Percentiles rank a stretch among this genome's conserved stretches.
Evolutionary conservation across 1,284 basidiomycete genomes (phyloP).

Genomic region (Thelephora terrestris): DNA sequence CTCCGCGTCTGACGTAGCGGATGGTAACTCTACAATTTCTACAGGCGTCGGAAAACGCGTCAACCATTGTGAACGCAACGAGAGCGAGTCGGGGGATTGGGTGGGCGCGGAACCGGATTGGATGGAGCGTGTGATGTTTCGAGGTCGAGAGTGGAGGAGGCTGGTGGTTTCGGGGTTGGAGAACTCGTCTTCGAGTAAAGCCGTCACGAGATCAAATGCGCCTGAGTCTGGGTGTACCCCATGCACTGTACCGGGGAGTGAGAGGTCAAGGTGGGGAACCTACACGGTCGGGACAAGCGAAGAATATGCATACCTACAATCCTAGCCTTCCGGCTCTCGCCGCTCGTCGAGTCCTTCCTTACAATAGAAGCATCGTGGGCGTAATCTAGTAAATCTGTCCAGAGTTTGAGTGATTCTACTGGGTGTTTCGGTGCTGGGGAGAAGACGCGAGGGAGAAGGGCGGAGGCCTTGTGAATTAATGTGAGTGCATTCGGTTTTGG

Average conservation of each 20-base stretch:
- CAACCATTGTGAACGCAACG: conserved; percentile 40
- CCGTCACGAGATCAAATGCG: conserved; percentile 48
- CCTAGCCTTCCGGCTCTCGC: conserved; percentile 22
- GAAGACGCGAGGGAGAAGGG: conserved; percentile 30
- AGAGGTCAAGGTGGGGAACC: background rate
- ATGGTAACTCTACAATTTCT: conserved; percentile 35
- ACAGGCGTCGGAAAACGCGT: conserved; percentile 38
- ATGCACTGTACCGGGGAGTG: conserved; percentile 33
- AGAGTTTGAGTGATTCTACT: conserved; percentile 24
- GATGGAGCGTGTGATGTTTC: conserved; percentile 19
- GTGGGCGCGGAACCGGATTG: conserved; percentile 33
- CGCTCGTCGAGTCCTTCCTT: conserved; percentile 10
- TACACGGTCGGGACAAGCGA: background rate
- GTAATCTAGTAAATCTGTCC: conserved; percentile 28
- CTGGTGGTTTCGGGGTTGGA: conserved; percentile 29
- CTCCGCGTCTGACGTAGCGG: conserved; percentile 13
- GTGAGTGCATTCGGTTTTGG: conserved; percentile 13
- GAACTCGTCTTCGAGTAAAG: conserved; percentile 60
- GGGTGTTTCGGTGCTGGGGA: conserved; percentile 11
- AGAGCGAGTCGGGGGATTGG: conserved; percentile 10
- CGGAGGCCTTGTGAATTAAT: conserved; percentile 30
- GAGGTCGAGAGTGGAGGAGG: background rate
- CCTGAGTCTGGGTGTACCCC: conserved; percentile 41
- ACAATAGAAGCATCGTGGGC: conserved; percentile 26
- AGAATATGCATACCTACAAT: conserved; percentile 35